Base-by-base conservation (phyloP, 225 moss, liverwort and hornwort species). In the Bryoerythrophyllum caledonicum region DNA sequence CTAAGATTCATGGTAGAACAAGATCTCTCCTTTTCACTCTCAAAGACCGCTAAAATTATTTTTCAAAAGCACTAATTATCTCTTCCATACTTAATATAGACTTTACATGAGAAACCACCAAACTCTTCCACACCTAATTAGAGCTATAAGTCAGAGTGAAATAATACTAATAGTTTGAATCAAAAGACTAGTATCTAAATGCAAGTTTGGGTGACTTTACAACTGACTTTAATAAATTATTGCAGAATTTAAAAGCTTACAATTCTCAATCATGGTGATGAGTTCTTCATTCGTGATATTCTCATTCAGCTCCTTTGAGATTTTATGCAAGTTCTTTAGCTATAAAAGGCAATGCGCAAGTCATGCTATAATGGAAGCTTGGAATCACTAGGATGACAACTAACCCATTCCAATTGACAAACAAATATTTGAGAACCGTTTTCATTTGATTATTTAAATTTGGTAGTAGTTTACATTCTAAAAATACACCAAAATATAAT, bases 301-400 rank as follows among this genome's bases (percentile, higher is more conserved):
- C 66, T 77, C 82, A 61, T 82, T 76, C 4, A 85, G 79, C 48
- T 85, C 82, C 56, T 85, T 85, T 0, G 79, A 24, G 16, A 85
- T 51, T 53, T 85, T 82, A 20, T 72, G 69, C 79, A 85, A 70
- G 65, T 82, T 82, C 40, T 85, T 85, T 6, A 85, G 74, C 85
- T 82, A 32, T 67, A 2, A 73, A 48, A 73, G 24, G 43, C 16
- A 69, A 73, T 10, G 43, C 14, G 30, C 41, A 53, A 25, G 13
- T 38, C 1, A 0, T 6, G 4, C 10, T 41, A 1, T 17, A 16
- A 14, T 63, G 6, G 11, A 44, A 55, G 68, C 54, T 37, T n/a
- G 15, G 14, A 58, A 1, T n/a, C n/a, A n/a, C 30, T 49, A 23
- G 27, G 24, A 44, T 23, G 3, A 30, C 0, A n/a, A 24, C 3